Conservation (phyloP, 805 yeast genomes). For the Barnettozyma salicaria region DNA sequence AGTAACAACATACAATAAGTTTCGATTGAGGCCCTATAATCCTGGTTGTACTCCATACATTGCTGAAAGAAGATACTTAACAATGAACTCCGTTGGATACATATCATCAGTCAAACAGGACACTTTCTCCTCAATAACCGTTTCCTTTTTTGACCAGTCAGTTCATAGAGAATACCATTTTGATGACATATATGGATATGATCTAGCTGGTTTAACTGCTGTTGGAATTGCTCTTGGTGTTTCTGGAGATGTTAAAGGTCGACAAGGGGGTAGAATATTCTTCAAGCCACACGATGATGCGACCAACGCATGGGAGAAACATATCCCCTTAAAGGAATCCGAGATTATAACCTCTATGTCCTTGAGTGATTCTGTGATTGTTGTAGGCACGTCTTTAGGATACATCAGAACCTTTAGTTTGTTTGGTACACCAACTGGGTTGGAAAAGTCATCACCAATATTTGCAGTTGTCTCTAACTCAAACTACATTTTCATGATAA, state of each 20-base stretch:
- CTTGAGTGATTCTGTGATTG: slow-evolving; percentile 52
- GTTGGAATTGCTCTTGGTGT: slow-evolving; percentile 61
- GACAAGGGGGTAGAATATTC: slow-evolving; percentile 41
- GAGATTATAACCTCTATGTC: slow-evolving; percentile 69
- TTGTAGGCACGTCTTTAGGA: slow-evolving; percentile 73
- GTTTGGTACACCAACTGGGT: slow-evolving; percentile 64
- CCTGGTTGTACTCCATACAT: slow-evolving; percentile 85
- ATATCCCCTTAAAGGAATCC: slow-evolving; percentile 40
- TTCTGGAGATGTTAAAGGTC: slow-evolving; percentile 31
- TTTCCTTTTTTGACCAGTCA: slow-evolving; percentile 78
- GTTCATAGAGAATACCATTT: slow-evolving; percentile 77
- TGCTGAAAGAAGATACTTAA: slow-evolving; percentile 63
- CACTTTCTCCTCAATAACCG: slow-evolving; percentile 66
- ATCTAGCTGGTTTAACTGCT: slow-evolving; percentile 66
- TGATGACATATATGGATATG: slow-evolving; percentile 65
- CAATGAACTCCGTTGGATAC: slow-evolving; percentile 77
- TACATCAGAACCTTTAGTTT: slow-evolving; percentile 64
- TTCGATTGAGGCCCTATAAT: slow-evolving; percentile 58
- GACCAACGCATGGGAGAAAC: slow-evolving; percentile 65
- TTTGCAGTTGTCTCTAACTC: slow-evolving; percentile 40
- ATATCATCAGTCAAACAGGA: slow-evolving; percentile 67
- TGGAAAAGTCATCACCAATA: slow-evolving; percentile 69
- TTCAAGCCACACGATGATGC: slow-evolving; percentile 65
- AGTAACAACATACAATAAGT: slow-evolving; percentile 12
- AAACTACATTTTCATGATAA: slow-evolving; percentile 27